phyloP scores from a whole-genome alignment of 257 asterid species.

The Coffea eugenioides region DNA sequence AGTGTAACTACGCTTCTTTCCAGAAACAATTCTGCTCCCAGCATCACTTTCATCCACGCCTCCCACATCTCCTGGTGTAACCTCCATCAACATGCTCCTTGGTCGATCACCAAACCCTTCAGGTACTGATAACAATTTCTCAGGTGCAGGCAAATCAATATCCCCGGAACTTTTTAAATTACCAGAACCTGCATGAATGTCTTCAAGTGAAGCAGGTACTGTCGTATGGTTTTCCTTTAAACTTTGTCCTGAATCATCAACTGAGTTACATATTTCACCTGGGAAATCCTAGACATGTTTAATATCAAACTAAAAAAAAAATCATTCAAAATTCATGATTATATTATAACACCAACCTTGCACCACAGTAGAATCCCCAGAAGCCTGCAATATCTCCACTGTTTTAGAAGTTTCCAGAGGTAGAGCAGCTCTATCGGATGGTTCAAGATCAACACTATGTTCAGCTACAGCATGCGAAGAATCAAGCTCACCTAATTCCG shows the following conservation, averaged over 20 bases:
- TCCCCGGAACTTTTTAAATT: slow-evolving; percentile 37
- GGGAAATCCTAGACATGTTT: slow-evolving; percentile 18
- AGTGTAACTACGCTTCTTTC: slow-evolving; percentile 84
- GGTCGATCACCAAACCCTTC: slow-evolving; percentile 42
- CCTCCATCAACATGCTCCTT: slow-evolving; percentile 44
- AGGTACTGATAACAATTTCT: slow-evolving; percentile 62
- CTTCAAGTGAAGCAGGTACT: slow-evolving; percentile 38
- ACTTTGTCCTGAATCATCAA: slow-evolving; percentile 35
- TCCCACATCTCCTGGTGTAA: slow-evolving; percentile 43
- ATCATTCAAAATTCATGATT: not conserved
- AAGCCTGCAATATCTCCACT: slow-evolving; percentile 31
- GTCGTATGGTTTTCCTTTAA: slow-evolving; percentile 31
- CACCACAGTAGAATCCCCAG: slow-evolving; percentile 23
- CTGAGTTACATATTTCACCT: slow-evolving; percentile 31
- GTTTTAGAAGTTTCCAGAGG: slow-evolving; percentile 33
- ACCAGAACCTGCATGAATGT: slow-evolving; percentile 23
- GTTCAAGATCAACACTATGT: slow-evolving; percentile 33
- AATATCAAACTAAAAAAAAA: not conserved
- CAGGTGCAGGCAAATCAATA: slow-evolving; percentile 61
- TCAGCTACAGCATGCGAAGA: slow-evolving; percentile 29
- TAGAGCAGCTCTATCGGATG: slow-evolving; percentile 34
- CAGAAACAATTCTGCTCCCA: slow-evolving; percentile 62
- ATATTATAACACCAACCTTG: slow-evolving; percentile 57
- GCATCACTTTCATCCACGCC: slow-evolving; percentile 60
- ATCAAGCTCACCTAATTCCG: slow-evolving; percentile 39